Evolutionary conservation across 2,329 filamentous ascomycete genomes (phyloP), one percentile per base, ranked within the genome.

Genomic region (Paradendryphiella salina): DNA sequence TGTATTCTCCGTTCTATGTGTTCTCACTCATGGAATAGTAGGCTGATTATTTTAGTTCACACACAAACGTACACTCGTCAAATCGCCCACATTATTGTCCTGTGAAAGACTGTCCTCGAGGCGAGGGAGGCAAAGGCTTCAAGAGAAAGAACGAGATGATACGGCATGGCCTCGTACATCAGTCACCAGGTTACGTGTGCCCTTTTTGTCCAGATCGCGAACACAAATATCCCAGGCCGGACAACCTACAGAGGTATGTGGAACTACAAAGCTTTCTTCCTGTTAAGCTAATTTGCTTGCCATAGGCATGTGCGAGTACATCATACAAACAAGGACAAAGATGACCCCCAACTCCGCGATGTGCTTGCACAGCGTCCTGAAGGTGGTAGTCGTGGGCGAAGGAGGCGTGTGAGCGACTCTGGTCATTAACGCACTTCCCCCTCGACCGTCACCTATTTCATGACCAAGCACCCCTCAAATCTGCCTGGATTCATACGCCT

Each of bases 181-280:
- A 91, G 59, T 96, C 90, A 6, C 94, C 94, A 1, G 93, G 93
- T 53, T 99, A 97, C 66, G 86, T 96, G 23, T 99, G 94, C 72
- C 94, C 94, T 0, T 97, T 96, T 69, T 99, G 94, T 72, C 89
- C 90, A 1, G 91, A 96, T 66, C 82, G 91, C 60, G 91, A 96
- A 70, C 93, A 96, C 73, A 92, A 88, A 69, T 97, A 97, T 71
- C 94, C 94, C 4, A 82, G 94, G 61, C 94, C 94, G 28, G 94
- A 99, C 72, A 97, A 97, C 78, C 77, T 99, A 48, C 93, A 96
- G 77, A 85, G 93, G 90, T 95, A 79, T 59, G 82, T 71, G 26
- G 14, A 23, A 13, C 21, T n/a, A 6, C 21, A 2, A 8, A 20
- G 46, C 21, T 9, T 31, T 32, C 2, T 10, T 20, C 23, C 31